phyloP scores from a whole-genome alignment of 2,329 filamentous ascomycete genomes.

The Cryphonectria japonica region DNA sequence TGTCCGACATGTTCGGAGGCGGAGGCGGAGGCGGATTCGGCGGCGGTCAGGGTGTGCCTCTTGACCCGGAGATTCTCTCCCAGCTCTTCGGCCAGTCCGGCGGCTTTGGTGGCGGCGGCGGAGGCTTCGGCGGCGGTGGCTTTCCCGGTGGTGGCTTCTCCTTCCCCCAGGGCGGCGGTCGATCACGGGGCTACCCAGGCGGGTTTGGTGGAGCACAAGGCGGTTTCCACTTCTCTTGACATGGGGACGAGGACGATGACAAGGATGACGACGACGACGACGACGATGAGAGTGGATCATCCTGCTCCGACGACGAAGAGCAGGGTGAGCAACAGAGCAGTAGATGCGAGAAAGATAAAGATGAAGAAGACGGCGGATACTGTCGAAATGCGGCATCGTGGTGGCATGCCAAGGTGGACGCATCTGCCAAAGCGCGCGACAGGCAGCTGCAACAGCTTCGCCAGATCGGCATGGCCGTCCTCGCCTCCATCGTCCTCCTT shows the following conservation, averaged over 20 bases:
- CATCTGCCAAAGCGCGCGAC: constrained; percentile 39
- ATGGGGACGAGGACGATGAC: constrained; percentile 42
- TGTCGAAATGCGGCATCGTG: constrained; percentile 14
- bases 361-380: constrained; percentile 33
- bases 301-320: constrained; percentile 17
- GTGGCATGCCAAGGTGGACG: constrained; percentile 23
- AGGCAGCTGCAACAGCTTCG: constrained; percentile 47
- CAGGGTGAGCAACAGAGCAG: constrained; percentile 28
- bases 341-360: constrained; percentile 29
- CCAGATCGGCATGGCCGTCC: constrained; percentile 45
- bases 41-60: constrained; percentile 57
- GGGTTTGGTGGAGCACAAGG: constrained; percentile 22
- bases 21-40: constrained; percentile 63
- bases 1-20: constrained; percentile 78
- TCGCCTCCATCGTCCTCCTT: constrained; percentile 52
- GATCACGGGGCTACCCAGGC: constrained; percentile 44
- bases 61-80: constrained; percentile 79
- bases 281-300: constrained; percentile 38
- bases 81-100: constrained; percentile 78
- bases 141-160: constrained; percentile 56
- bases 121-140: constrained; percentile 56
- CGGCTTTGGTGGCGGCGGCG: constrained; percentile 57
- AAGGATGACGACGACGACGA: constrained; percentile 37
- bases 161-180: constrained; percentile 52
- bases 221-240: constrained; percentile 53